Evolutionary conservation across 2,329 filamentous ascomycete genomes (phyloP).

Genomic region (Seiridium unicorne): DNA sequence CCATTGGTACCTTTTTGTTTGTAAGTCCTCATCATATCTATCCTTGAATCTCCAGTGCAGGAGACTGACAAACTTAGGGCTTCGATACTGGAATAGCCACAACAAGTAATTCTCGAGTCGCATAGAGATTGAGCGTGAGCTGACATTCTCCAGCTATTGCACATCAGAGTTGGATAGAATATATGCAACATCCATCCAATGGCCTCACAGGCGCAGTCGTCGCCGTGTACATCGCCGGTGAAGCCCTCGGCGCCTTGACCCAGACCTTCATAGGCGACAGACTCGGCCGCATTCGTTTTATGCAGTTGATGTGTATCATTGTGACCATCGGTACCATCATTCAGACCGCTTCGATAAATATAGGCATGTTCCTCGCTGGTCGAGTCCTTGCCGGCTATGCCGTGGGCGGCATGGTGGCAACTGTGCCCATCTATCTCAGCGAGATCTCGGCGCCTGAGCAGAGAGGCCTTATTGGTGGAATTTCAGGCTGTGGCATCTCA

Average conservation of each 20-base stretch:
- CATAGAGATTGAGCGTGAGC: background rate
- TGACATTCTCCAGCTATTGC: constrained; percentile 44
- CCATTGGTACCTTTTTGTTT: constrained; percentile 58
- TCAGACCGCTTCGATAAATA: constrained; percentile 53
- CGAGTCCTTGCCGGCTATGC: constrained; percentile 45
- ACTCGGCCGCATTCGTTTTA: constrained; percentile 51
- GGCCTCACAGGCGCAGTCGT: constrained; percentile 55
- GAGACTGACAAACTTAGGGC: background rate
- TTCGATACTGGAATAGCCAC: constrained; percentile 62
- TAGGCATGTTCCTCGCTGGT: constrained; percentile 52
- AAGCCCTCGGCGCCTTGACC: constrained; percentile 51
- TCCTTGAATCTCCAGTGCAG: background rate
- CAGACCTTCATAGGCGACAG: constrained; percentile 54
- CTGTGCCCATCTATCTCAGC: constrained; percentile 53
- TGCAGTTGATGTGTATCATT: constrained; percentile 51
- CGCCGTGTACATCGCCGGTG: constrained; percentile 58
- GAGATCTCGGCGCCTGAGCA: constrained; percentile 49
- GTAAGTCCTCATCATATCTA: constrained; percentile 31
- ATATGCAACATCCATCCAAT: constrained; percentile 54
- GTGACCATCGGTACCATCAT: constrained; percentile 53
- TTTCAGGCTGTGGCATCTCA: constrained; percentile 52
- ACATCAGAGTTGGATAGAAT: constrained; percentile 57
- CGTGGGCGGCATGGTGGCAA: constrained; percentile 43
- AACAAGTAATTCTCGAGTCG: constrained; percentile 37
- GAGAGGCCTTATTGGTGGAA: constrained; percentile 52